phyloP scores from a whole-genome alignment of 2,329 filamentous ascomycete species.

The Trichophyton mentagrophytes region DNA sequence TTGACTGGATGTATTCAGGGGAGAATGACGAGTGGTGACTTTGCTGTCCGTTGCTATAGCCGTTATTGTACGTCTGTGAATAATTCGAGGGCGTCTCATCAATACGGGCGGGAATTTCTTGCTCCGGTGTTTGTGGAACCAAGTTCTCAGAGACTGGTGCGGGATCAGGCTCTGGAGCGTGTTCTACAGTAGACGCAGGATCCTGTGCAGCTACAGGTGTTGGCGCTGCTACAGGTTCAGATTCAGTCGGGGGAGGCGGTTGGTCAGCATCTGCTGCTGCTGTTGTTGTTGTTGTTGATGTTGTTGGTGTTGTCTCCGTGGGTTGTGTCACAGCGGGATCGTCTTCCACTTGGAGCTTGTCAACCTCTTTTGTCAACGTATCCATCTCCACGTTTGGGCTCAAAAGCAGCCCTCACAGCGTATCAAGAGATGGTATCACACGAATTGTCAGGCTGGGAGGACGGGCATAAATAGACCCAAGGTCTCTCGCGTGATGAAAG shows the following conservation, averaged over 20 bases:
- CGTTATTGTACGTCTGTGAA: constrained; percentile 20
- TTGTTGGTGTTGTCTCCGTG: not conserved
- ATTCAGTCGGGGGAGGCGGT: not conserved
- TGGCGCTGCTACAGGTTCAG: not conserved
- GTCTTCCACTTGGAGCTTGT: constrained; percentile 10
- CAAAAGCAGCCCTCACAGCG: not conserved
- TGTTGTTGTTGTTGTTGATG: not conserved
- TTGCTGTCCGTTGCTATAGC: constrained; percentile 33
- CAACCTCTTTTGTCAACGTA: constrained; percentile 7
- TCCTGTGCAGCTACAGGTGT: not conserved
- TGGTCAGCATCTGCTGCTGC: not conserved
- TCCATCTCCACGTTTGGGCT: constrained; percentile 10
- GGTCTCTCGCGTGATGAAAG: not conserved
- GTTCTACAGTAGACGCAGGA: not conserved
- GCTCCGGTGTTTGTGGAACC: constrained; percentile 13
- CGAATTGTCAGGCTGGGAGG: not conserved
- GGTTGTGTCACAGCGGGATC: constrained; percentile 3
- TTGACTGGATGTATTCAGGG: constrained; percentile 29
- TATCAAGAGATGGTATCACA: not conserved
- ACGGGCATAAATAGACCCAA: not conserved
- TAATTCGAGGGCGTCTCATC: constrained; percentile 24
- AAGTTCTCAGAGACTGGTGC: not conserved
- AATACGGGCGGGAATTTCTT: constrained; percentile 22
- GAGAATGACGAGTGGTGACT: constrained; percentile 39
- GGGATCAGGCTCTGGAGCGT: not conserved